These are phyloP conservation scores for Perilla frutescens DNA, from an alignment of 257 asterid genomes.

Conservation along the genomic window DNA sequence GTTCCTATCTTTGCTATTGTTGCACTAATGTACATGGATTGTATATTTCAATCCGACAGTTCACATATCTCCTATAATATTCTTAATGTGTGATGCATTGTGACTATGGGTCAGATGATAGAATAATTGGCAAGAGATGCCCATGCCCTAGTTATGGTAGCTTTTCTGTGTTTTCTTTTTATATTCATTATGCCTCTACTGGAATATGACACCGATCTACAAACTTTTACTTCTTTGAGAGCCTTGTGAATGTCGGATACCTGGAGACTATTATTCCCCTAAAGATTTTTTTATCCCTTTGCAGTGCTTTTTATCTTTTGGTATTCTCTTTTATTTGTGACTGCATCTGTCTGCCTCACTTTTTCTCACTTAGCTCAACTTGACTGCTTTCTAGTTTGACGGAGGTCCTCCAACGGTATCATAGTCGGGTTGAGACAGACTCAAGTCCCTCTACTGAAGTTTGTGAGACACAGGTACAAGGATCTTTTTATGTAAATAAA, in stretches of 20 bases:
- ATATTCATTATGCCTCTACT: background rate
- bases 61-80: no score
- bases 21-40: background rate
- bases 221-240: background rate
- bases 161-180: background rate
- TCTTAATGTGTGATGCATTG: no score
- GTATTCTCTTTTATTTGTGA: background rate
- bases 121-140: no score
- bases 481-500: background rate
- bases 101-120: no score
- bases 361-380: conserved; percentile 16
- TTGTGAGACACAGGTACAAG: conserved; percentile 30
- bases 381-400: conserved; percentile 33
- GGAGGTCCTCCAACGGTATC: conserved; percentile 39
- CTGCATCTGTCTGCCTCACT: background rate
- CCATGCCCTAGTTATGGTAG: background rate
- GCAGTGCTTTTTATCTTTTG: background rate
- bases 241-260: background rate
- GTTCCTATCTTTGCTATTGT: background rate
- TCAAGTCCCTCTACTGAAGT: conserved; percentile 28
- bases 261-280: background rate
- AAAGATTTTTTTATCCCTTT: background rate
- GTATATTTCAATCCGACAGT: background rate
- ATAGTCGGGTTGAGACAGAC: conserved; percentile 7
- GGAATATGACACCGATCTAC: background rate